Conservation (phyloP, 139 green algal genomes). For the Closterium sp. region DNA sequence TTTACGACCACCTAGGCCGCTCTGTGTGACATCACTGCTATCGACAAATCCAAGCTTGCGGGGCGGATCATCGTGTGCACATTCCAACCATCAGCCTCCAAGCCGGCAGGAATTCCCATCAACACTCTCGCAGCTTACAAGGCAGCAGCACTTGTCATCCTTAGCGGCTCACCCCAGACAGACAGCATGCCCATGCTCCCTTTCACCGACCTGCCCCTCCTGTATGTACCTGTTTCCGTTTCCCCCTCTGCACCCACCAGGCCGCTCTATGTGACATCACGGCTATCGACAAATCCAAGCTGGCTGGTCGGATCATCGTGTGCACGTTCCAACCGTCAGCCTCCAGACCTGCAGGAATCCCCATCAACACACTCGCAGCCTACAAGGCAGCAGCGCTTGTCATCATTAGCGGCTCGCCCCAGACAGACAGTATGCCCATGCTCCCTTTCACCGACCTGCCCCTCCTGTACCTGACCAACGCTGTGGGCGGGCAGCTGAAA, state of each 20-base stretch:
- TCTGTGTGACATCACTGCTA: background rate
- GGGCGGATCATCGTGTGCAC: background rate
- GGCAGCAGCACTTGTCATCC: background rate
- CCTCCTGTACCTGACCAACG: background rate
- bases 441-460: background rate
- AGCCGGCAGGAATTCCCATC: background rate
- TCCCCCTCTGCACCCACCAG: background rate
- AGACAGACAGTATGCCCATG: background rate
- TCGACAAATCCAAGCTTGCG: background rate
- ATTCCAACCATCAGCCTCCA: background rate
- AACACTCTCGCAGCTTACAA: background rate
- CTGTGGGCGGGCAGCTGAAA: background rate
- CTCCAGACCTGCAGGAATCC: background rate
- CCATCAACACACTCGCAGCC: background rate
- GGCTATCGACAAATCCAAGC: background rate
- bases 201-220: background rate
- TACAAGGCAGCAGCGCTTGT: background rate
- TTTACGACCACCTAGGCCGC: background rate
- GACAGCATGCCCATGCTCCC: background rate
- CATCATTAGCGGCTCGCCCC: background rate
- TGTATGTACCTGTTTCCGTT: background rate
- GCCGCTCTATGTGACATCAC: background rate
- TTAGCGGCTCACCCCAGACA: background rate
- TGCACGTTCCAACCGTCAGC: background rate
- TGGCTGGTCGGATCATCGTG: background rate